phyloP scores from a whole-genome alignment of 2,329 filamentous ascomycete species.

The Blastomyces silverae region DNA sequence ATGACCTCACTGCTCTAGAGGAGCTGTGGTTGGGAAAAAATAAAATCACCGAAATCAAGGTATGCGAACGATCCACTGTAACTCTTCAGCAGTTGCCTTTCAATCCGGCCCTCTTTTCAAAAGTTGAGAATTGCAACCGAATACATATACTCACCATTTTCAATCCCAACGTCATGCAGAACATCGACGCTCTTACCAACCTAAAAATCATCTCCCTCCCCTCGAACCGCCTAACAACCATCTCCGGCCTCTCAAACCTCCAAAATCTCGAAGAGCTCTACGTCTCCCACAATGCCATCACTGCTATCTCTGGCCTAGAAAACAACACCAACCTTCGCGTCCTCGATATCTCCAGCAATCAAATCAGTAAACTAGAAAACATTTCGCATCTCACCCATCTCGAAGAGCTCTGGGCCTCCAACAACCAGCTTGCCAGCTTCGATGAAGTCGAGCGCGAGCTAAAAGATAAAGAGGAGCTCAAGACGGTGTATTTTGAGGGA shows the following conservation, averaged over 20 bases:
- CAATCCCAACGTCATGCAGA: constrained; percentile 31
- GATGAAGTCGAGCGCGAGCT: constrained; percentile 70
- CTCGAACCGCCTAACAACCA: constrained; percentile 78
- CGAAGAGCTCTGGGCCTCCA: constrained; percentile 91
- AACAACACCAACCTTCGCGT: constrained; percentile 61
- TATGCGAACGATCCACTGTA: constrained; percentile 22
- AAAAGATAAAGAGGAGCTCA: constrained; percentile 67
- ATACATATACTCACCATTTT: background rate
- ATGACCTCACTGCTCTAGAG: constrained; percentile 68
- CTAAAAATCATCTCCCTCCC: constrained; percentile 89
- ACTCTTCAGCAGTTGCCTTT: background rate
- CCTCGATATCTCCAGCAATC: constrained; percentile 85
- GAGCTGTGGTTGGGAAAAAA: constrained; percentile 95
- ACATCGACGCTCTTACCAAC: constrained; percentile 66
- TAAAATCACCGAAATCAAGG: constrained; percentile 79
- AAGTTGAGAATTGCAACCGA: background rate
- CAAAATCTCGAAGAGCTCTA: constrained; percentile 84
- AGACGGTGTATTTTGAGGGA: constrained; percentile 93
- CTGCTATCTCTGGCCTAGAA: constrained; percentile 66
- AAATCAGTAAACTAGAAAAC: constrained; percentile 66
- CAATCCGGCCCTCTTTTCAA: background rate
- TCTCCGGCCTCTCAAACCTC: constrained; percentile 68
- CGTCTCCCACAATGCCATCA: constrained; percentile 88
- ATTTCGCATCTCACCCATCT: constrained; percentile 62
- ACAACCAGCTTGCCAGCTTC: constrained; percentile 75